A percentile compares a stretch with the other conserved stretches of the same genome.
Evolutionary conservation across 2,329 filamentous ascomycete genomes (phyloP).

Genomic region (Scedosporium apiospermum): DNA sequence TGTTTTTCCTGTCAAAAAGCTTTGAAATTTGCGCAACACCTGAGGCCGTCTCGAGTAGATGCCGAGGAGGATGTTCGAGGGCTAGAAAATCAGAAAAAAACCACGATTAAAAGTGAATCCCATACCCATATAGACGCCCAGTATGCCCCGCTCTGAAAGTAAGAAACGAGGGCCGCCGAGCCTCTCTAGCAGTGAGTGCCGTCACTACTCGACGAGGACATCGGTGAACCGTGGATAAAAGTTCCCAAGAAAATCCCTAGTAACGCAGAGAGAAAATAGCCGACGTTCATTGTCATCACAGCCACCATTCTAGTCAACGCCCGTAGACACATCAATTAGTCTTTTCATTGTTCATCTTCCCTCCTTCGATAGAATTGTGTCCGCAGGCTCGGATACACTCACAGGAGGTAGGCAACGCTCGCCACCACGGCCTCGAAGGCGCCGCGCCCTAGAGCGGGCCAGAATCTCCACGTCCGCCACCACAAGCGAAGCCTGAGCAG

Average conservation of each 20-base stretch:
- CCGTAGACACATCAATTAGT: background rate
- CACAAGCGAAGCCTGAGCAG: constrained; percentile 4
- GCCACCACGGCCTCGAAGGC: constrained; percentile 36
- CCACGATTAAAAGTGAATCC: too few relatives aligned
- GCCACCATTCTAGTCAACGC: constrained; percentile 60
- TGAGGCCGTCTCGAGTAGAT: too few relatives aligned
- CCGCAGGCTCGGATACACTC: constrained; percentile 27
- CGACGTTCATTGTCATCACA: constrained; percentile 71
- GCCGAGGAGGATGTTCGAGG: too few relatives aligned
- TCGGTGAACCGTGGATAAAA: constrained; percentile 51
- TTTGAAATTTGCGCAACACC: too few relatives aligned
- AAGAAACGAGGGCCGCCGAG: too few relatives aligned
- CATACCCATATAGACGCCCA: too few relatives aligned
- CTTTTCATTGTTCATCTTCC: too few relatives aligned
- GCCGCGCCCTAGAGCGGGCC: constrained; percentile 10
- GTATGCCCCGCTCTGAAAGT: too few relatives aligned
- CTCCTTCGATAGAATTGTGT: too few relatives aligned
- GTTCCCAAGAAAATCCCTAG: constrained; percentile 68
- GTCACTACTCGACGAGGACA: background rate
- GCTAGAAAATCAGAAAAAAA: too few relatives aligned
- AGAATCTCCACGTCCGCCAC: constrained; percentile 10
- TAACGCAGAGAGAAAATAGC: constrained; percentile 64
- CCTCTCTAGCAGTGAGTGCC: background rate
- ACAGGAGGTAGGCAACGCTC: constrained; percentile 69
- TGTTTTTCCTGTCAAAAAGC: too few relatives aligned